Percentiles rank a stretch among this genome's conserved stretches.
These are phyloP conservation scores for Penicillium cosmopolitanum DNA, from an alignment of 495 filamentous ascomycete species.

Conservation along the genomic window DNA sequence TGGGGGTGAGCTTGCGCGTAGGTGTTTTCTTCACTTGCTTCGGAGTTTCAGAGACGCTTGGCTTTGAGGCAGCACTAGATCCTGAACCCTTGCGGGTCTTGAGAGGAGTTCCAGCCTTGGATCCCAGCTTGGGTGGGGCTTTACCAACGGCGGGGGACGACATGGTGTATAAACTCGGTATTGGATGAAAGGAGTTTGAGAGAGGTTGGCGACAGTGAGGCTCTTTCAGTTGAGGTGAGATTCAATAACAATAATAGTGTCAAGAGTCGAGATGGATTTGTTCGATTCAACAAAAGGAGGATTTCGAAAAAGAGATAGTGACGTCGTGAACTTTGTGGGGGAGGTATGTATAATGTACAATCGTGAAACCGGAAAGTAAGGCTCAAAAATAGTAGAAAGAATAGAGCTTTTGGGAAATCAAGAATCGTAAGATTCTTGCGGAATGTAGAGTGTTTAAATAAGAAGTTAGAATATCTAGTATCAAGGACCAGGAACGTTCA, in stretches of 20 bases:
- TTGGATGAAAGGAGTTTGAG: not conserved
- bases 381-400: constrained; percentile 15
- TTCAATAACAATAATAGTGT: not conserved
- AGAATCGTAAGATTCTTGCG: constrained; percentile 5
- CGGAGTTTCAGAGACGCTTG: constrained; percentile 28
- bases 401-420: constrained; percentile 1
- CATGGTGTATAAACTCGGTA: constrained; percentile 17
- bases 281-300: constrained; percentile 1
- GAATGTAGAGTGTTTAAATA: constrained; percentile 7
- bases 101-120: constrained; percentile 46
- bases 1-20: constrained; percentile 31
- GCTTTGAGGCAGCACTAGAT: constrained; percentile 40
- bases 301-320: not conserved
- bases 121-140: constrained; percentile 31
- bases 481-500: constrained; percentile 11
- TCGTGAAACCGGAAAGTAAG: constrained; percentile 6
- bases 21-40: constrained; percentile 32
- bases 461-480: constrained; percentile 21
- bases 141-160: constrained; percentile 28
- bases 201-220: not conserved
- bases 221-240: not conserved
- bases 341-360: constrained; percentile 11
- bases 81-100: constrained; percentile 54
- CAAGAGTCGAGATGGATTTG: not conserved
- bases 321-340: constrained; percentile 15